Percentiles rank a stretch among this genome's conserved stretches.
phyloP scores from a whole-genome alignment of 2,329 filamentous ascomycete species.

The Penicillium corylophilum region DNA sequence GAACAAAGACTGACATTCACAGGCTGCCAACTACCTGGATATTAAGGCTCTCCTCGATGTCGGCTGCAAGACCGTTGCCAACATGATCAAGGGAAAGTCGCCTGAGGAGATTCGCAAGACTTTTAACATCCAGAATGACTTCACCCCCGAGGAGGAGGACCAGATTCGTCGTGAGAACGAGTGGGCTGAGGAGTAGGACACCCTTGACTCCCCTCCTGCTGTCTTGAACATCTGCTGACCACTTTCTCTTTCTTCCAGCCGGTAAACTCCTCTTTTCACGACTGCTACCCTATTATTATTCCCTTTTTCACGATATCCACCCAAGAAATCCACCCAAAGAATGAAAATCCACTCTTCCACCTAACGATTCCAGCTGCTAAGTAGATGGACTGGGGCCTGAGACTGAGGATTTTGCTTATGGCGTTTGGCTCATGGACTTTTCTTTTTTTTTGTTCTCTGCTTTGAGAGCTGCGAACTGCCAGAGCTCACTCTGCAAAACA shows the following conservation, averaged over 20 bases:
- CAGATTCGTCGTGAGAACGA: constrained; percentile 92
- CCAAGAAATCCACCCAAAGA: background rate
- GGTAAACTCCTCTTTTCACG: constrained; percentile 45
- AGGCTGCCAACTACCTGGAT: constrained; percentile 98
- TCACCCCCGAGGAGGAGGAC: constrained; percentile 97
- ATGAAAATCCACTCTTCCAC: background rate
- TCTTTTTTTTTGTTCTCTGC: background rate
- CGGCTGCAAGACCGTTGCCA: constrained; percentile 98
- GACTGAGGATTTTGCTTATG: background rate
- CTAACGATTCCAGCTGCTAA: background rate
- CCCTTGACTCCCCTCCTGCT: background rate
- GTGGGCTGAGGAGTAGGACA: constrained; percentile 74
- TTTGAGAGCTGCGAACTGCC: background rate
- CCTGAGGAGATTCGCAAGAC: constrained; percentile 99
- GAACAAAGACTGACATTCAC: constrained; percentile 2
- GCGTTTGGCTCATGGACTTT: background rate
- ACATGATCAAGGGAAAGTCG: constrained; percentile 99
- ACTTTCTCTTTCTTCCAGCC: constrained; percentile 30
- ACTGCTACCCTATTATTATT: background rate
- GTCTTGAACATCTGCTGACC: constrained; percentile 7
- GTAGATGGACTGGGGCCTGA: background rate
- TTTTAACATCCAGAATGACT: constrained; percentile 99
- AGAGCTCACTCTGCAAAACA: background rate
- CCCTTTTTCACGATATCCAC: background rate
- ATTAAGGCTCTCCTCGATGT: constrained; percentile 98